Conservation (phyloP, 2,329 filamentous ascomycete genomes). For the Talaromyces rugulosus region DNA sequence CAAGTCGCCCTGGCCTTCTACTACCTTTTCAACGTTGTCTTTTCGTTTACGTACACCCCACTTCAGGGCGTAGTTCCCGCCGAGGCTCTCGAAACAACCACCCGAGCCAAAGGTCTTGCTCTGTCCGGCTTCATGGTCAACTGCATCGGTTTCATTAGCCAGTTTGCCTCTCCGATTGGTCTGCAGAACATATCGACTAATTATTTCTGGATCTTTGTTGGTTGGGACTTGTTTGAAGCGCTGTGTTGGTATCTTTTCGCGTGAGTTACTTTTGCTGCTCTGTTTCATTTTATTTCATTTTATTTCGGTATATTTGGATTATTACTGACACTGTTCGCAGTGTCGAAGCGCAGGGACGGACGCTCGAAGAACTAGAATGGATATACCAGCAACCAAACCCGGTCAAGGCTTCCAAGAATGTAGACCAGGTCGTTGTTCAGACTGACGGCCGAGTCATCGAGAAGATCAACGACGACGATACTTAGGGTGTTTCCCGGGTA, state of each 20-base stretch:
- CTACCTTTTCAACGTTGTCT: slow-evolving; percentile 40
- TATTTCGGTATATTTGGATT: too few species aligned
- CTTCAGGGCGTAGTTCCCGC: slow-evolving; percentile 19
- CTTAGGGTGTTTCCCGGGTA: not conserved
- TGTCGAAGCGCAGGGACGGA: slow-evolving; percentile 11
- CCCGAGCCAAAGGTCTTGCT: slow-evolving; percentile 11
- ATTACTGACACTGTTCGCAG: slow-evolving; percentile 19
- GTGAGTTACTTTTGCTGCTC: slow-evolving; percentile 25
- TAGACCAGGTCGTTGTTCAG: slow-evolving; percentile 47
- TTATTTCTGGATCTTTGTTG: slow-evolving; percentile 20
- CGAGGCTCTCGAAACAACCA: slow-evolving; percentile 9
- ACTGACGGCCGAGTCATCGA: slow-evolving; percentile 45
- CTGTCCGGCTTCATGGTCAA: slow-evolving; percentile 11
- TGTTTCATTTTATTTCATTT: not conserved
- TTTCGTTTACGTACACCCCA: slow-evolving; percentile 39
- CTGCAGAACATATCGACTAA: slow-evolving; percentile 35
- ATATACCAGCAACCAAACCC: slow-evolving; percentile 11
- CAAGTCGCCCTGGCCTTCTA: slow-evolving; percentile 39
- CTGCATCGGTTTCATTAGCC: slow-evolving; percentile 23
- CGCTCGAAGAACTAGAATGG: slow-evolving; percentile 13
- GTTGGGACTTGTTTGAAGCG: slow-evolving; percentile 11
- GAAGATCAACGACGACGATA: slow-evolving; percentile 34
- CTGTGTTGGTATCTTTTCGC: slow-evolving; percentile 9
- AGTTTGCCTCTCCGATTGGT: slow-evolving; percentile 18
- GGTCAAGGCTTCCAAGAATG: slow-evolving; percentile 46